phyloP scores from a whole-genome alignment of 2,329 filamentous ascomycete species.

The Lasiodiplodia theobromae region DNA sequence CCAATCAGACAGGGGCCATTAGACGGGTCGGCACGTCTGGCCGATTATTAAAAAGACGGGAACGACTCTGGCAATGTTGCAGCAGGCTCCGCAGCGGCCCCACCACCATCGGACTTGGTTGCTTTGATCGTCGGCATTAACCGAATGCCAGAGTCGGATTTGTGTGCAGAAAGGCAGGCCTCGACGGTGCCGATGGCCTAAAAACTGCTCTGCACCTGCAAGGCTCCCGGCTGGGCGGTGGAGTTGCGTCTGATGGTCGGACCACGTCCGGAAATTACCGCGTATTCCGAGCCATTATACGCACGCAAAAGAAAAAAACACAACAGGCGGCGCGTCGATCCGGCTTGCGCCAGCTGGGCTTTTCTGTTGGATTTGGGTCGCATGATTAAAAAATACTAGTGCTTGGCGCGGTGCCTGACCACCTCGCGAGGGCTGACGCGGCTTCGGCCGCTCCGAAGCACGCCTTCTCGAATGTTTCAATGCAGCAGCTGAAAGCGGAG shows the following conservation, averaged over 20 bases:
- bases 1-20: neutral
- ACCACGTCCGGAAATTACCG: slow-evolving; percentile 9
- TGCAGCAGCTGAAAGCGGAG: neutral
- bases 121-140: slow-evolving; percentile 9
- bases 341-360: neutral
- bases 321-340: too few relatives aligned
- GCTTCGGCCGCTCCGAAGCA: slow-evolving; percentile 11
- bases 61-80: neutral
- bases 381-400: neutral
- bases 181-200: too few relatives aligned
- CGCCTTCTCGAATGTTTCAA: slow-evolving; percentile 1
- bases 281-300: neutral
- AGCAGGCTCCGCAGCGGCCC: neutral
- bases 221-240: neutral
- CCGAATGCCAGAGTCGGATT: neutral
- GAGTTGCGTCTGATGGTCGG: neutral
- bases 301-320: neutral
- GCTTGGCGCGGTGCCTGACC: neutral
- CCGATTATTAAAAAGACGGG: neutral
- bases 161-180: too few relatives aligned
- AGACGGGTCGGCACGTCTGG: neutral
- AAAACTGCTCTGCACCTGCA: too few relatives aligned
- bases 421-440: slow-evolving; percentile 10
- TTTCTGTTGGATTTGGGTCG: neutral
- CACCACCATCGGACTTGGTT: slow-evolving; percentile 7